Evolutionary conservation across 805 yeast genomes (phyloP).

Genomic region (Yarrowia keelungensis): DNA sequence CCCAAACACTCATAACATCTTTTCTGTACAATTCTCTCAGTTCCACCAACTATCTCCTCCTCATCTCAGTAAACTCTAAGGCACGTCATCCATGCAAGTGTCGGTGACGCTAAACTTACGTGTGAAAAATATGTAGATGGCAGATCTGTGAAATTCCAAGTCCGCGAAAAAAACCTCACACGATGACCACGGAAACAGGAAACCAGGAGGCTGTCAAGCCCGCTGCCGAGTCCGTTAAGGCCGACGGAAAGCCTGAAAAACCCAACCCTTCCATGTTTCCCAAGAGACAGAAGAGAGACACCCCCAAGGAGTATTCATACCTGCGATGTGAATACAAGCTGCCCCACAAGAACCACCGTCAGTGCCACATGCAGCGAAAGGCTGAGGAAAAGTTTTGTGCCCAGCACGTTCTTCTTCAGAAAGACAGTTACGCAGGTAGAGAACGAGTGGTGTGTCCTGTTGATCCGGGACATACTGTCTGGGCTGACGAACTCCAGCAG

Average conservation of each 20-base stretch:
- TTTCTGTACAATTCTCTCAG: too few relatives aligned
- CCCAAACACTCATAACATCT: too few relatives aligned
- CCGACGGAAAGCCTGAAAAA: background rate
- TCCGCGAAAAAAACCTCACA: background rate
- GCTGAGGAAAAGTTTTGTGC: constrained; percentile 62
- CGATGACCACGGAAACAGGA: constrained; percentile 23
- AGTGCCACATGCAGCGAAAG: constrained; percentile 68
- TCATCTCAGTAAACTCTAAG: background rate
- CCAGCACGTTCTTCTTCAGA: constrained; percentile 58
- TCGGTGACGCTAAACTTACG: background rate
- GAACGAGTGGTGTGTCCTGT: constrained; percentile 74
- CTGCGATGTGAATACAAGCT: constrained; percentile 43
- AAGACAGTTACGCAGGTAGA: constrained; percentile 46
- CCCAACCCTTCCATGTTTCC: constrained; percentile 27
- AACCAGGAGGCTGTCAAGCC: background rate
- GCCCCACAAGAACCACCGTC: constrained; percentile 58
- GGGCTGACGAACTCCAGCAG: constrained; percentile 60
- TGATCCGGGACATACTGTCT: constrained; percentile 76
- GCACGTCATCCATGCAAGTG: constrained; percentile 7
- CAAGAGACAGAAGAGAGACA: constrained; percentile 25
- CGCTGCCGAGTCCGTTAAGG: background rate
- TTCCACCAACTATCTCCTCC: too few relatives aligned
- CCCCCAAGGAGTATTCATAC: constrained; percentile 39
- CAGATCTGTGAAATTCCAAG: background rate
- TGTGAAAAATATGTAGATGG: constrained; percentile 23